These are phyloP conservation scores for Penicillium sp. DNA, from an alignment of 2,329 filamentous ascomycete species.

Conservation along the genomic window DNA sequence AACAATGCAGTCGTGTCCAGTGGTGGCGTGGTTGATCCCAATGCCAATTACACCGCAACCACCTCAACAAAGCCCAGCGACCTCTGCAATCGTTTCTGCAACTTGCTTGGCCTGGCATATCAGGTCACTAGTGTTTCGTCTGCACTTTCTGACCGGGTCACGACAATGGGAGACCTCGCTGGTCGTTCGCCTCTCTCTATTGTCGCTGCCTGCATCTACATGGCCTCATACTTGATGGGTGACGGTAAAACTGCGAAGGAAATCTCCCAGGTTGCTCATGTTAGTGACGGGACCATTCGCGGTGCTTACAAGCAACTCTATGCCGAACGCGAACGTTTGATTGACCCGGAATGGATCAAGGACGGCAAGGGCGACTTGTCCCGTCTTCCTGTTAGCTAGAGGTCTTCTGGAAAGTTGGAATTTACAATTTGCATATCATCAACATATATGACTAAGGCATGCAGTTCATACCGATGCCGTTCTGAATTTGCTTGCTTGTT, in stretches of 20 bases:
- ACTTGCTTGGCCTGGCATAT: conserved; percentile 74
- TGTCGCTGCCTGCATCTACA: conserved; percentile 94
- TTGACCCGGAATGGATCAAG: conserved; percentile 75
- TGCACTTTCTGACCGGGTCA: conserved; percentile 77
- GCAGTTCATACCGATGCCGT: neutral
- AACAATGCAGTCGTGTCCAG: conserved; percentile 53
- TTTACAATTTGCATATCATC: neutral
- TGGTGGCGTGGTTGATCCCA: conserved; percentile 55
- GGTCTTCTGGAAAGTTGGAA: neutral
- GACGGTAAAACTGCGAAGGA: conserved; percentile 80
- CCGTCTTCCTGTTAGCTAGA: conserved; percentile 64
- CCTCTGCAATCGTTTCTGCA: conserved; percentile 88
- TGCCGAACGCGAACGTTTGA: conserved; percentile 70
- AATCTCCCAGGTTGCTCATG: conserved; percentile 81
- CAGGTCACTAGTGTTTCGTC: conserved; percentile 79
- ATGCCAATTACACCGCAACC: conserved; percentile 71
- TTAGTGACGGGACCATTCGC: conserved; percentile 96
- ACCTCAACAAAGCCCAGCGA: conserved; percentile 79
- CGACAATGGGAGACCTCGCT: conserved; percentile 77
- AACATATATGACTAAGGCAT: neutral
- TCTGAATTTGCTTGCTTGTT: neutral
- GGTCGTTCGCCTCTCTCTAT: conserved; percentile 93
- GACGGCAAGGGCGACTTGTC: conserved; percentile 72
- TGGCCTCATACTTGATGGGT: conserved; percentile 85
- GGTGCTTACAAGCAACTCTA: conserved; percentile 92